Conservation (phyloP, 495 filamentous ascomycete genomes). For the Hapsidospora chrysogenum region DNA sequence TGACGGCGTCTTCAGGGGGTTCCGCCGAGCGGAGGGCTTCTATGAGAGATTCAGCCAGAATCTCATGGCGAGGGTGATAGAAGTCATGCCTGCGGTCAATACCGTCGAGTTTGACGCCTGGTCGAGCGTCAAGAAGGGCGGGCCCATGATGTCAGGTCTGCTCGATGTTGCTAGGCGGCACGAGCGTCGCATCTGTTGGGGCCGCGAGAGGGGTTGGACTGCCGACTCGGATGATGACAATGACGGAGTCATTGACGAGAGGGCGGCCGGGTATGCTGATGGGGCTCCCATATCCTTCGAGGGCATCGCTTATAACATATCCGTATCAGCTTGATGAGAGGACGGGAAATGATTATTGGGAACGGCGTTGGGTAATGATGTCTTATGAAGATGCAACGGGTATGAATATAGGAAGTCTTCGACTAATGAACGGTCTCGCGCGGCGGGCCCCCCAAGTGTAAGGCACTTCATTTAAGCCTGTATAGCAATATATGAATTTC, state of each 20-base stretch:
- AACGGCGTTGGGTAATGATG: too few species aligned
- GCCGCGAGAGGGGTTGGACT: slow-evolving; percentile 52
- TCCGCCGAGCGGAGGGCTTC: slow-evolving; percentile 48
- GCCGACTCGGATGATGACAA: slow-evolving; percentile 18
- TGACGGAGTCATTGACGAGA: neutral
- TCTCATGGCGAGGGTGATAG: slow-evolving; percentile 41
- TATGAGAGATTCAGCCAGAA: slow-evolving; percentile 55
- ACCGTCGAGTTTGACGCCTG: slow-evolving; percentile 63
- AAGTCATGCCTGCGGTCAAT: slow-evolving; percentile 38
- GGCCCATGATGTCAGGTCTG: slow-evolving; percentile 54
- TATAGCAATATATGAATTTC: too few species aligned
- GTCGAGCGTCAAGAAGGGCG: slow-evolving; percentile 48
- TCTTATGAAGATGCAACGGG: too few species aligned
- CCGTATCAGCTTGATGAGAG: too few species aligned
- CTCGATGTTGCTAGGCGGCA: slow-evolving; percentile 30
- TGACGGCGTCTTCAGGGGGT: slow-evolving; percentile 54
- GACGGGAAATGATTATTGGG: too few species aligned
- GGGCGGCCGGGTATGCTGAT: too few species aligned
- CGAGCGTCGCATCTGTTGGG: slow-evolving; percentile 44
- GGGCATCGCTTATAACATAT: too few species aligned
- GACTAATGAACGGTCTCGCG: too few species aligned
- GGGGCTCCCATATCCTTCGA: too few species aligned
- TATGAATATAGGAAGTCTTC: too few species aligned
- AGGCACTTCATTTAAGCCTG: too few species aligned
- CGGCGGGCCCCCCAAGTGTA: too few species aligned